phyloP scores from a whole-genome alignment of 371 early-diverging fungal genomes.

The Circinella umbellata region DNA sequence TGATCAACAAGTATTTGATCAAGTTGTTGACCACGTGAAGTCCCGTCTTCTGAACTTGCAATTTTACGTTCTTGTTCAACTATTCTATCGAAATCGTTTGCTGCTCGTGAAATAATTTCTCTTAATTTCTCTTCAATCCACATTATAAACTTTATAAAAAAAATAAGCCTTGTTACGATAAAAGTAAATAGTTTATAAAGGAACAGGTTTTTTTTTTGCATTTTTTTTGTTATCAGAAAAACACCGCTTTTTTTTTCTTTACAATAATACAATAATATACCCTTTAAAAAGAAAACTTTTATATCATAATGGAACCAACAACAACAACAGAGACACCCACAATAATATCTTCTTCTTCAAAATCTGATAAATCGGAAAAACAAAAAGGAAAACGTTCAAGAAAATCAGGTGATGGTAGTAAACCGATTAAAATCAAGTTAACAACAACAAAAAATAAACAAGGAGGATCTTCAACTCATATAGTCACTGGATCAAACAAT shows the following conservation, averaged over 20 bases:
- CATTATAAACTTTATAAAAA: conserved; percentile 10
- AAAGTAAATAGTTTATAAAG: not conserved
- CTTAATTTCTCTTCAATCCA: conserved; percentile 24
- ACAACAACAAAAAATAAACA: conserved; percentile 18
- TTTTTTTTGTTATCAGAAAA: not conserved
- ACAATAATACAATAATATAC: not conserved
- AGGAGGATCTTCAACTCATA: not conserved
- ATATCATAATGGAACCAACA: conserved; percentile 1
- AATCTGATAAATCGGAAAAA: conserved; percentile 4
- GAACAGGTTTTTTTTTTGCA: not conserved
- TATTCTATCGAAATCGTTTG: conserved; percentile 33
- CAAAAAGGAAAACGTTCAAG: conserved; percentile 1
- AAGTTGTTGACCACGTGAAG: conserved; percentile 26
- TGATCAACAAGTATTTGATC: conserved; percentile 33
- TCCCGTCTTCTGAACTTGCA: conserved; percentile 34
- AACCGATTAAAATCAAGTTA: conserved; percentile 28
- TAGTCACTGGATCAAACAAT: not conserved
- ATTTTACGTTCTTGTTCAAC: conserved; percentile 27
- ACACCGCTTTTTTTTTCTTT: not conserved
- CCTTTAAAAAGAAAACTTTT: not conserved
- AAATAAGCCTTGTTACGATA: not conserved
- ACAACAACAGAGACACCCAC: not conserved
- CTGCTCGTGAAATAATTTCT: conserved; percentile 35
- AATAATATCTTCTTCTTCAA: not conserved
- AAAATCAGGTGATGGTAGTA: conserved; percentile 9